Conservation (phyloP, 1,139 yeast genomes). For the Geotrichum fermentans region DNA sequence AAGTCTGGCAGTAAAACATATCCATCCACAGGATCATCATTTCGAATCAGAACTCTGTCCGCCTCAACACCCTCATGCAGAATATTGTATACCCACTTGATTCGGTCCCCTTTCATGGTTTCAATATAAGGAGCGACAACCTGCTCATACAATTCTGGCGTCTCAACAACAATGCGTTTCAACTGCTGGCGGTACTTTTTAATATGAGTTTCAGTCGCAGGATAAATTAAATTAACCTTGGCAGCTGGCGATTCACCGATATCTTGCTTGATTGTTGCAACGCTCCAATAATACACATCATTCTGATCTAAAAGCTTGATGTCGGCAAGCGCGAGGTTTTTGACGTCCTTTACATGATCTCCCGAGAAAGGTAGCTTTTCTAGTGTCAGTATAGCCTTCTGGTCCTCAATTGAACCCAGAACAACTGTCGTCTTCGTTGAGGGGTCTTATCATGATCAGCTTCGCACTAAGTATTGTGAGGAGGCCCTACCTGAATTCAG, state of each 20-base stretch:
- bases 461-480: background rate
- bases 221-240: slow-evolving; percentile 74
- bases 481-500: slow-evolving; percentile 25
- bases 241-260: slow-evolving; percentile 51
- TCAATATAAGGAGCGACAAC: slow-evolving; percentile 72
- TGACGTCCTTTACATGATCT: slow-evolving; percentile 24
- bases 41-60: slow-evolving; percentile 65
- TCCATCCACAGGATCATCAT: slow-evolving; percentile 52
- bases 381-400: slow-evolving; percentile 64
- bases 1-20: slow-evolving; percentile 43
- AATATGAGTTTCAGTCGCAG: slow-evolving; percentile 85
- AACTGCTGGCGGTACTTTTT: slow-evolving; percentile 61
- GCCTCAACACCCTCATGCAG: slow-evolving; percentile 77
- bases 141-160: slow-evolving; percentile 64
- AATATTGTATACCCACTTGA: slow-evolving; percentile 89
- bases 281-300: slow-evolving; percentile 83
- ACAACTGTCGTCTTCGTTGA: slow-evolving; percentile 59
- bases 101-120: slow-evolving; percentile 68
- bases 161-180: slow-evolving; percentile 62
- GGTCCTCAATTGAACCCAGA: slow-evolving; percentile 56
- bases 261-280: slow-evolving; percentile 48
- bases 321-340: slow-evolving; percentile 35
- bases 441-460: slow-evolving; percentile 42
- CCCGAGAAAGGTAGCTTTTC: slow-evolving; percentile 64
- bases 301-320: slow-evolving; percentile 55